Base-by-base conservation (phyloP, 441 rosid genomes). In the Kokia cookei region DNA sequence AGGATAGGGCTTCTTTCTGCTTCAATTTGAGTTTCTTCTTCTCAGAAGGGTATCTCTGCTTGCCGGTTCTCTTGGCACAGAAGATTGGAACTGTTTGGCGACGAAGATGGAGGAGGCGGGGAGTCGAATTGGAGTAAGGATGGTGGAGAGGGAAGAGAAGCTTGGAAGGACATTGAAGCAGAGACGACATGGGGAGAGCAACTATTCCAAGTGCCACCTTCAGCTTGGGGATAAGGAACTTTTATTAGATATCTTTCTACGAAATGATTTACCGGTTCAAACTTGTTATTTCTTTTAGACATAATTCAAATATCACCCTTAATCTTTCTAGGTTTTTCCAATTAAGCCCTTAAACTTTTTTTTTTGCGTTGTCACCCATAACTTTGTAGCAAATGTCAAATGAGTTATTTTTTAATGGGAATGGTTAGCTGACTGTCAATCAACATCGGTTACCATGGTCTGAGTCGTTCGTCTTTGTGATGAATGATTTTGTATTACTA, bases 31-130 rank as follows among this genome's bases (percentile, higher is more conserved):
- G 85, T 84, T 89, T 93, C 86, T 80, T 94, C 86, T 92, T 93
- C 89, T 94, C 99, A 0, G 99, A 94, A 22, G 99, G 99, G 77
- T 94, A 94, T 76, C 98, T 82, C 79, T 81, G 87, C 71, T 88
- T 91, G n/a, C 94, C 98, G 10, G 93, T 85, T 78, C 99, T 85
- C 82, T 89, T 93, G 32, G 93, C 76, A 85, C 86, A 82, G 86
- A 76, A 47, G 78, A 83, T 57, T 65, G 62, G 75, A 70, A 76
- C 64, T 3, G 79, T 75, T 65, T 71, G 86, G 82, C 3, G 62
- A 70, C 75, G 82, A 45, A 82, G 80, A 65, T 63, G 69, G 51
- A 61, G 65, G 40, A 57, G 76, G 29, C 37, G 11, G 3, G 55
- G 73, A 35, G 53, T n/a, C 15, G 71, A 73, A 82, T 48, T 55